Percentiles rank a stretch among this genome's conserved stretches.
phyloP scores from a whole-genome alignment of 2,329 filamentous ascomycete genomes.

The Neonectria sp. region DNA sequence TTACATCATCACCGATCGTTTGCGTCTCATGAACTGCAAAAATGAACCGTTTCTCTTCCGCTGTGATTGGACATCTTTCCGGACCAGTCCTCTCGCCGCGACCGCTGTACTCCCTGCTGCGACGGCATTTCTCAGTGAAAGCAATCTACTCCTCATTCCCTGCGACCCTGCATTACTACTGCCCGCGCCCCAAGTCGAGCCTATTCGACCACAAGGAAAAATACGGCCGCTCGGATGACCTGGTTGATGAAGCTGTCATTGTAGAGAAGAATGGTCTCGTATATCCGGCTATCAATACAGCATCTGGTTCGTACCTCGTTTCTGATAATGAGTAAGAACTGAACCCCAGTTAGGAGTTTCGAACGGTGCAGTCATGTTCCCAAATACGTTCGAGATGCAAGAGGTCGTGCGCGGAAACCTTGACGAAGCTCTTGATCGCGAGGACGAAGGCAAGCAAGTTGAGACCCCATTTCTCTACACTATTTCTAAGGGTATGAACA shows the following conservation, averaged over 20 bases:
- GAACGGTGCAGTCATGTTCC: slow-evolving; percentile 40
- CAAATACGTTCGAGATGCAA: slow-evolving; percentile 42
- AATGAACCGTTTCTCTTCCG: not conserved
- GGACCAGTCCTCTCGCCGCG: not conserved
- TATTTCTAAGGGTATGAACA: slow-evolving; percentile 30
- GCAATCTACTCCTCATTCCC: slow-evolving; percentile 39
- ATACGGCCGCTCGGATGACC: slow-evolving; percentile 2
- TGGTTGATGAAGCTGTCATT: slow-evolving; percentile 28
- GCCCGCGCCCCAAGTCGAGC: slow-evolving; percentile 18
- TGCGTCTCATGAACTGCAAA: not conserved
- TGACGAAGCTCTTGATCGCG: slow-evolving; percentile 35
- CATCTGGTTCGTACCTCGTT: slow-evolving; percentile 4
- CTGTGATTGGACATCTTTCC: not conserved
- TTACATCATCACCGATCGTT: not conserved
- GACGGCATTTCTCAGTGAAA: slow-evolving; percentile 29
- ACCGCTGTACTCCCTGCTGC: not conserved
- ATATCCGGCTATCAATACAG: slow-evolving; percentile 29
- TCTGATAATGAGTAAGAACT: no score
- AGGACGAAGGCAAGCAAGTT: slow-evolving; percentile 18
- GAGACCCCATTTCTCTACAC: slow-evolving; percentile 35
- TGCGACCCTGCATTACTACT: slow-evolving; percentile 31
- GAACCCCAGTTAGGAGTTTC: slow-evolving; percentile 21
- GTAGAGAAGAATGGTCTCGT: slow-evolving; percentile 30
- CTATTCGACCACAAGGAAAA: slow-evolving; percentile 29
- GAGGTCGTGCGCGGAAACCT: slow-evolving; percentile 32